These are phyloP conservation scores for Reutealis trisperma DNA, from an alignment of 345 rosid species.

Conservation along the genomic window DNA sequence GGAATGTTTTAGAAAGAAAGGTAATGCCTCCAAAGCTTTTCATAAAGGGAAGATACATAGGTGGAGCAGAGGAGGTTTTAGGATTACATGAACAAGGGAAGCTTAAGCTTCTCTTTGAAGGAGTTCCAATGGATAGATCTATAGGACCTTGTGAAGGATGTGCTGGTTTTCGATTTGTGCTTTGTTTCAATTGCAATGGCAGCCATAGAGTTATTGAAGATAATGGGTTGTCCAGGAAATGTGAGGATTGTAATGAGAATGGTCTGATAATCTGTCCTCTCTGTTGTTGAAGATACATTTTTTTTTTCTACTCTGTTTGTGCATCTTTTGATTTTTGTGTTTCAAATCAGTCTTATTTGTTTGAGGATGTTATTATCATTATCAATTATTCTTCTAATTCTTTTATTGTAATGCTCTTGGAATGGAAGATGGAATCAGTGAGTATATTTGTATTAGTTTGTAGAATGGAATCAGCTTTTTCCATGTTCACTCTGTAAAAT, in stretches of 20 bases:
- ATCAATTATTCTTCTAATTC: neutral
- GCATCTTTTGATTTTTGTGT: too few species aligned
- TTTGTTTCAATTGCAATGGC: constrained; percentile 35
- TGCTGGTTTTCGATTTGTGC: constrained; percentile 29
- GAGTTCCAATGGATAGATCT: constrained; percentile 22
- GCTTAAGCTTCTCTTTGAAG: constrained; percentile 23
- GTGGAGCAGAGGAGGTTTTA: constrained; percentile 35
- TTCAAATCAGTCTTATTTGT: neutral
- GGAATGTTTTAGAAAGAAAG: constrained; percentile 25
- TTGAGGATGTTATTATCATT: neutral
- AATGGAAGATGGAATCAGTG: neutral
- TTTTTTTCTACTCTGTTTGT: neutral
- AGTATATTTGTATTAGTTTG: neutral
- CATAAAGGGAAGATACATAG: constrained; percentile 33
- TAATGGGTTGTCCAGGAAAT: constrained; percentile 20
- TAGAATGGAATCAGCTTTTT: constrained; percentile 6
- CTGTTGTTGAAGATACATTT: constrained; percentile 24
- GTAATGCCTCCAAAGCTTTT: constrained; percentile 31
- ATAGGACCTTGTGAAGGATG: constrained; percentile 28
- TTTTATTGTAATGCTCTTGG: neutral
- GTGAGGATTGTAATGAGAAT: constrained; percentile 35
- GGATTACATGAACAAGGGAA: constrained; percentile 29
- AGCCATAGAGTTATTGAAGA: constrained; percentile 23
- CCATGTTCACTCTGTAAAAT: neutral
- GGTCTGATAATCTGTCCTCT: constrained; percentile 28